phyloP scores from a whole-genome alignment of 1,139 yeast species.

The Pichia cactophila region DNA sequence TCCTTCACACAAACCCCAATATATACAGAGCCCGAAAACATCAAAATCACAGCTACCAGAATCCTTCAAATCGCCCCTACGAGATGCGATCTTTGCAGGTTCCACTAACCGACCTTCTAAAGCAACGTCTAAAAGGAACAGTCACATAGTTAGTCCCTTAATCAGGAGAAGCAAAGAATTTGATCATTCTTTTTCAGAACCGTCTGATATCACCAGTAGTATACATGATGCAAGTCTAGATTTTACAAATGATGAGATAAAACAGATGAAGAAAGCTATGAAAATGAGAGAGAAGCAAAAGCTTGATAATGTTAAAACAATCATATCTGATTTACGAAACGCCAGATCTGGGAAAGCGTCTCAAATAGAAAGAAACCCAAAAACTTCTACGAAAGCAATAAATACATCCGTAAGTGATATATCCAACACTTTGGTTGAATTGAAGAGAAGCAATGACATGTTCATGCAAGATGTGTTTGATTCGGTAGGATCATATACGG shows the following conservation, averaged over 20 bases:
- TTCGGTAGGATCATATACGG: conserved; percentile 9
- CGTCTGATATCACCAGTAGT: conserved; percentile 3
- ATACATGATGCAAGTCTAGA: neutral
- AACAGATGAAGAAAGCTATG: neutral
- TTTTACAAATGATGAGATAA: neutral
- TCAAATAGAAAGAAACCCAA: neutral
- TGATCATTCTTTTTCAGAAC: neutral
- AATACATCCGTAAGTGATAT: conserved; percentile 1
- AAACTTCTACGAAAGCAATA: neutral
- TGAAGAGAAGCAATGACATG: neutral
- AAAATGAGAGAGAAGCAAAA: neutral
- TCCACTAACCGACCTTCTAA: neutral
- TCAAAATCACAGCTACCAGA: neutral
- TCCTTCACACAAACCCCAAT: neutral
- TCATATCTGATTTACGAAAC: conserved; percentile 6
- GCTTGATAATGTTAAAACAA: neutral
- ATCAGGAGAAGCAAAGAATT: neutral
- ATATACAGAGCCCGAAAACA: too few relatives aligned
- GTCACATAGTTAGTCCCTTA: neutral
- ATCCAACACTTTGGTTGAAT: conserved; percentile 5
- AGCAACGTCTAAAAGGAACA: neutral
- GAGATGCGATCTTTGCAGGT: too few relatives aligned
- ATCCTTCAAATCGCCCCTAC: neutral
- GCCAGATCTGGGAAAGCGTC: neutral
- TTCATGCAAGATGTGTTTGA: conserved; percentile 4